Evolutionary conservation across 257 asterid species (phyloP).

Genomic region (Thymus mandschuricus): DNA sequence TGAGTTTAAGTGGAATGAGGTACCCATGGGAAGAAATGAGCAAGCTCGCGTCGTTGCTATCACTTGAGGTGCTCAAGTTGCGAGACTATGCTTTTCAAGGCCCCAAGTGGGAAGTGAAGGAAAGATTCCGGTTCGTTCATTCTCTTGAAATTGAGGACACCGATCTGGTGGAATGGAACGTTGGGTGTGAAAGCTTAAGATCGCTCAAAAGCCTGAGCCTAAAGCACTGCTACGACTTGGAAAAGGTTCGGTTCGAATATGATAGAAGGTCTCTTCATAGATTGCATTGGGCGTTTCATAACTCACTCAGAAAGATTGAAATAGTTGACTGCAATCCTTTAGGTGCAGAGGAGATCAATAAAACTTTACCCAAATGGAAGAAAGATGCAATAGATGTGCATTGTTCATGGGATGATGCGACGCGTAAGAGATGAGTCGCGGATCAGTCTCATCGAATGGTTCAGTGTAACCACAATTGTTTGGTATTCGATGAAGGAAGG

Average conservation of each 20-base stretch:
- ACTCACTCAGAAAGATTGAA: not conserved
- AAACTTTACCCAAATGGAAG: not conserved
- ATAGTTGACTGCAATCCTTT: conserved; percentile 28
- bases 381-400: not conserved
- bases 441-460: too few species aligned
- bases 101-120: not conserved
- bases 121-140: not conserved
- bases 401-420: conserved; percentile 7
- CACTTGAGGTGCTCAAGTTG: conserved; percentile 23
- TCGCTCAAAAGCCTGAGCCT: not conserved
- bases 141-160: conserved; percentile 13
- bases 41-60: not conserved
- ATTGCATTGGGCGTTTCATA: not conserved
- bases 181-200: not conserved
- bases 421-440: not conserved
- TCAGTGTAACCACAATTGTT: too few species aligned
- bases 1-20: conserved; percentile 24
- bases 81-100: conserved; percentile 28
- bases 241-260: not conserved
- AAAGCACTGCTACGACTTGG: conserved; percentile 17
- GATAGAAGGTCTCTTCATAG: not conserved
- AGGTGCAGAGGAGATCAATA: not conserved
- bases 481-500: too few species aligned
- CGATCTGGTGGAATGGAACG: conserved; percentile 10
- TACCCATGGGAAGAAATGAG: conserved; percentile 22